phyloP scores from a whole-genome alignment of 2,329 filamentous ascomycete genomes.

The Ustilaginoidea virens region DNA sequence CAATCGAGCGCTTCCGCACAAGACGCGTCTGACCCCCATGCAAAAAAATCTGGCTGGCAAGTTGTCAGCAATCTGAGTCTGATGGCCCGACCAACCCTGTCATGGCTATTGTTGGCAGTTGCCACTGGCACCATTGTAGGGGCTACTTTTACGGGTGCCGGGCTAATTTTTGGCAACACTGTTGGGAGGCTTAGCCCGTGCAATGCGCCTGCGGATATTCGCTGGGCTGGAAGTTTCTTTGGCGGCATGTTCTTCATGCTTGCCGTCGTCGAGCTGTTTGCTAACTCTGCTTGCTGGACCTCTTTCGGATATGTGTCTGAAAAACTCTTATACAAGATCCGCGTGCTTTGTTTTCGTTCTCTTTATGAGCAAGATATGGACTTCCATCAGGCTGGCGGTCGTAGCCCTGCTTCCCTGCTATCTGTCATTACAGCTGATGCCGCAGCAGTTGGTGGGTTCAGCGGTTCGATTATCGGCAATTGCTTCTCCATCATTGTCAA shows the following conservation, averaged over 20 bases:
- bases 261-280: constrained; percentile 25
- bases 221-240: constrained; percentile 28
- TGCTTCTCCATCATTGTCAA: constrained; percentile 54
- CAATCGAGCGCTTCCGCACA: constrained; percentile 8
- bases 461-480: constrained; percentile 55
- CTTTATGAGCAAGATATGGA: constrained; percentile 51
- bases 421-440: constrained; percentile 56
- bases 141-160: constrained; percentile 34
- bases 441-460: constrained; percentile 50
- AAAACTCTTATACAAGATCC: constrained; percentile 46
- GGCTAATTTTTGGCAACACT: constrained; percentile 31
- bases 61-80: constrained; percentile 21
- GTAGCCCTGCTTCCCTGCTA: constrained; percentile 45
- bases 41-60: constrained; percentile 22
- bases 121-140: constrained; percentile 53
- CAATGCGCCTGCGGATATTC: constrained; percentile 21
- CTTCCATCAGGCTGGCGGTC: constrained; percentile 53
- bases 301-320: constrained; percentile 38
- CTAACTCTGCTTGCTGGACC: constrained; percentile 37
- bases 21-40: constrained; percentile 17
- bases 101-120: constrained; percentile 30
- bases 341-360: constrained; percentile 48
- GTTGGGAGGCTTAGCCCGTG: constrained; percentile 31
- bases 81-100: constrained; percentile 22
- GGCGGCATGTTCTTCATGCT: constrained; percentile 40